phyloP scores from a whole-genome alignment of 139 green algal genomes.

The Micractinium conductrix region DNA sequence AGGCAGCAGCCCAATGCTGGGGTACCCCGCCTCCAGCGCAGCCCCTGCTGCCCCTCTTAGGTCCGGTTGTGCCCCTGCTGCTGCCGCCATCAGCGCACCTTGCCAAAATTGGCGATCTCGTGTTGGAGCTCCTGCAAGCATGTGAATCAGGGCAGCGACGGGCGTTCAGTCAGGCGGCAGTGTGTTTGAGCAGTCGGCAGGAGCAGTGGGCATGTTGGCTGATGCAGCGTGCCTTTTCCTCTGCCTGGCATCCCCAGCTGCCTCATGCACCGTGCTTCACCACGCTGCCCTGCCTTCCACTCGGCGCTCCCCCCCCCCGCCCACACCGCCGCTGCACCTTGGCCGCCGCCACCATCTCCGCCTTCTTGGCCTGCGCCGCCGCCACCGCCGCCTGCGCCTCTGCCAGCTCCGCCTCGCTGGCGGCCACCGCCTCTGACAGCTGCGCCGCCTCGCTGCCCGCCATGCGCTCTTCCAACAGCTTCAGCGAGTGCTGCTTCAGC shows the following conservation, averaged over 20 bases:
- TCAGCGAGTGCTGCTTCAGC: constrained; percentile 75
- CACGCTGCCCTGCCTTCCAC: neutral
- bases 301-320: neutral
- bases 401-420: constrained; percentile 63
- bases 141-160: neutral
- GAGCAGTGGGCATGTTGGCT: constrained; percentile 39
- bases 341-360: constrained; percentile 69
- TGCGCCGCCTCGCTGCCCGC: constrained; percentile 73
- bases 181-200: neutral
- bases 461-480: constrained; percentile 74
- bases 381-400: constrained; percentile 54
- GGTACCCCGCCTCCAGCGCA: too few species aligned
- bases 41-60: too few species aligned
- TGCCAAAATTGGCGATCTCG: constrained; percentile 84
- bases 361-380: constrained; percentile 63
- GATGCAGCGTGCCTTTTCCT: neutral
- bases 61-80: too few species aligned
- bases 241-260: neutral
- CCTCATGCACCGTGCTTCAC: neutral
- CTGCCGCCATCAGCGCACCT: too few species aligned
- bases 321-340: constrained; percentile 53
- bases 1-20: too few species aligned
- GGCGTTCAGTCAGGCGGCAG: neutral
- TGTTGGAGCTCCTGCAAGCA: constrained; percentile 68
- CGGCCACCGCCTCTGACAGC: constrained; percentile 65